phyloP scores from a whole-genome alignment of 495 filamentous ascomycete genomes.

The Chaetomium cochliodes region DNA sequence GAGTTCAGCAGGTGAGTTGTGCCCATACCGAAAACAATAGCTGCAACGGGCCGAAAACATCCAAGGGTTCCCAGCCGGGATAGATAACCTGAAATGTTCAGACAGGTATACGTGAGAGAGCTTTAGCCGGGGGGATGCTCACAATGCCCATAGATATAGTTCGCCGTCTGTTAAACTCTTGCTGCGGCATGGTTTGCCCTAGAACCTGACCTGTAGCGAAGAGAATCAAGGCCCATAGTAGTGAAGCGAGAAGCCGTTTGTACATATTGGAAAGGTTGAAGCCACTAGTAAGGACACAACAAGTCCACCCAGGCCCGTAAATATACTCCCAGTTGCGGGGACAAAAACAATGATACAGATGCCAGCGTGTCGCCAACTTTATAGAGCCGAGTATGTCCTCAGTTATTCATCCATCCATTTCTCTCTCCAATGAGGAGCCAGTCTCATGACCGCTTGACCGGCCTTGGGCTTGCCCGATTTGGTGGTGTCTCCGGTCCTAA shows the following conservation, averaged over 20 bases:
- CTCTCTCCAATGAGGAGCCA: no score
- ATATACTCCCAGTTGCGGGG: no score
- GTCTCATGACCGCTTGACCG: no score
- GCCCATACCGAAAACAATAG: constrained; percentile 39
- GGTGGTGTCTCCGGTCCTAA: background rate
- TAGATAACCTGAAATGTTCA: constrained; percentile 22
- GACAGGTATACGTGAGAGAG: background rate
- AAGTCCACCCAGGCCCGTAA: no score
- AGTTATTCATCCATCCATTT: no score
- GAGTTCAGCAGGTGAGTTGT: background rate
- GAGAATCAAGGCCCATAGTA: background rate
- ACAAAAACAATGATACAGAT: no score
- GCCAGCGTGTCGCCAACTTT: no score
- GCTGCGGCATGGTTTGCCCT: constrained; percentile 3
- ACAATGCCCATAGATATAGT: constrained; percentile 21
- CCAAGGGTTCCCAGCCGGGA: constrained; percentile 35
- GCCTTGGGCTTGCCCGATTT: background rate
- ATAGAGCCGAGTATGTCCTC: no score
- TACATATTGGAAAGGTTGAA: background rate
- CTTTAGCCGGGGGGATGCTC: background rate
- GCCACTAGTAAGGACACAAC: no score
- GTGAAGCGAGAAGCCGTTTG: background rate
- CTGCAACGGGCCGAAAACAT: constrained; percentile 56
- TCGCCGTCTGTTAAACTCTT: constrained; percentile 12
- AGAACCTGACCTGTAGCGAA: background rate